Conservation (phyloP, 495 filamentous ascomycete genomes). For the Aspergillus coremiiformis region DNA sequence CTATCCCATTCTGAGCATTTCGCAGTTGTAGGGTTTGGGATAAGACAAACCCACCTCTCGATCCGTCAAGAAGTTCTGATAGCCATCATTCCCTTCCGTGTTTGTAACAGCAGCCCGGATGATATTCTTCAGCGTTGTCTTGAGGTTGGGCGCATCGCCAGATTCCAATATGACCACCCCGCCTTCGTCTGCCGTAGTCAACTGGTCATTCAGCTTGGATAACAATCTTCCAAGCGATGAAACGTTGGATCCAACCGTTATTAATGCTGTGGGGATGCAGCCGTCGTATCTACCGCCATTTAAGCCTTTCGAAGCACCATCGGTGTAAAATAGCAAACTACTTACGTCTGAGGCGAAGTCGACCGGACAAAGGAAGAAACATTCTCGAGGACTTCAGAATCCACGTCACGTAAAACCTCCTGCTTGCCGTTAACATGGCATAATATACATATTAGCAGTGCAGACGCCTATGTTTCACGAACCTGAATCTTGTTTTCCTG, state of each 20-base stretch:
- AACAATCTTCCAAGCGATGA: constrained; percentile 70
- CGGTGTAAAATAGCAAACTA: background rate
- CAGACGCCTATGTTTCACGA: constrained; percentile 5
- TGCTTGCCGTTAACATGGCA: constrained; percentile 10
- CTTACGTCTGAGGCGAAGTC: constrained; percentile 40
- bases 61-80: constrained; percentile 39
- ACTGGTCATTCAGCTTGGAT: constrained; percentile 50
- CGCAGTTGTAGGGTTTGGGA: constrained; percentile 8
- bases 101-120: constrained; percentile 63
- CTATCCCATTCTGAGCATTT: constrained; percentile 38
- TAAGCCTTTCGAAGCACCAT: background rate
- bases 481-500: constrained; percentile 68
- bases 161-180: constrained; percentile 66
- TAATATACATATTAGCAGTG: background rate
- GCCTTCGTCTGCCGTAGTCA: constrained; percentile 39
- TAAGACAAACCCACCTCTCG: constrained; percentile 41
- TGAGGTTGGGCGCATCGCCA: constrained; percentile 73
- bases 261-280: constrained; percentile 68
- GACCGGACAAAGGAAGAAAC: constrained; percentile 59
- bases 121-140: constrained; percentile 72
- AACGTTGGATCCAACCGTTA: constrained; percentile 82
- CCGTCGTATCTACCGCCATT: constrained; percentile 31
- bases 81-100: constrained; percentile 40
- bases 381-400: constrained; percentile 53
- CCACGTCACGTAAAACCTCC: constrained; percentile 36